Conservation (phyloP, 176 grass and related monocot genomes). For the Oryza meridionalis region DNA sequence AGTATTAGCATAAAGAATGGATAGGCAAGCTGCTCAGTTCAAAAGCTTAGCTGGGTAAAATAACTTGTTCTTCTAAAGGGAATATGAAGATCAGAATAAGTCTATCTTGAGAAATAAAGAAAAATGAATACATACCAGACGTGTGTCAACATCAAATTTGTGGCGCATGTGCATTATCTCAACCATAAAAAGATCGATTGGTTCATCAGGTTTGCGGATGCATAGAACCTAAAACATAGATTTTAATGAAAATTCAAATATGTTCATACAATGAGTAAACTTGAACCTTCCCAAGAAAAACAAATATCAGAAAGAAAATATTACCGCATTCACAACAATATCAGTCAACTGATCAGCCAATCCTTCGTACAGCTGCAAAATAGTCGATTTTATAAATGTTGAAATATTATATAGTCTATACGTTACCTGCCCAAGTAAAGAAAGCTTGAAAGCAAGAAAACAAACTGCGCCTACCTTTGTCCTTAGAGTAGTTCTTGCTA, state of each 20-base stretch:
- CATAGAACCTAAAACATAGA: slow-evolving; percentile 70
- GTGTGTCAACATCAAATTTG: slow-evolving; percentile 96
- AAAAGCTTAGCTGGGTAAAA: neutral
- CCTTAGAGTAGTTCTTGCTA: slow-evolving; percentile 91
- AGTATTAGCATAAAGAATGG: neutral
- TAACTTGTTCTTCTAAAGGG: neutral
- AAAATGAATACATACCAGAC: slow-evolving; percentile 58
- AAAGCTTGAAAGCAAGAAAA: neutral
- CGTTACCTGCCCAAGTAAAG: neutral
- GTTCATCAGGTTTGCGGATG: slow-evolving; percentile 69
- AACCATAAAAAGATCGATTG: slow-evolving; percentile 98
- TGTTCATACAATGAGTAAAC: neutral
- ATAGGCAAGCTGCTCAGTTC: neutral
- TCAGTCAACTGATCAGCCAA: slow-evolving; percentile 92
- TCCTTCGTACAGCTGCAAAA: slow-evolving; percentile 80
- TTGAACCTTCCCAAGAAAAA: neutral
- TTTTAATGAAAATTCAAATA: neutral
- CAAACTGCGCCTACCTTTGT: slow-evolving; percentile 68
- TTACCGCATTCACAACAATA: slow-evolving; percentile 86
- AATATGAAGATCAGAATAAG: neutral
- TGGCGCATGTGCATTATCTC: slow-evolving; percentile 99
- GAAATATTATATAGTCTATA: neutral
- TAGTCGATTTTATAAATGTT: slow-evolving; percentile 20
- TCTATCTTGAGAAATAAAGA: slow-evolving; percentile 11
- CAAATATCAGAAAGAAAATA: slow-evolving; percentile 15